phyloP scores from a whole-genome alignment of 2,329 filamentous ascomycete genomes.

The Fonsecaea erecta region DNA sequence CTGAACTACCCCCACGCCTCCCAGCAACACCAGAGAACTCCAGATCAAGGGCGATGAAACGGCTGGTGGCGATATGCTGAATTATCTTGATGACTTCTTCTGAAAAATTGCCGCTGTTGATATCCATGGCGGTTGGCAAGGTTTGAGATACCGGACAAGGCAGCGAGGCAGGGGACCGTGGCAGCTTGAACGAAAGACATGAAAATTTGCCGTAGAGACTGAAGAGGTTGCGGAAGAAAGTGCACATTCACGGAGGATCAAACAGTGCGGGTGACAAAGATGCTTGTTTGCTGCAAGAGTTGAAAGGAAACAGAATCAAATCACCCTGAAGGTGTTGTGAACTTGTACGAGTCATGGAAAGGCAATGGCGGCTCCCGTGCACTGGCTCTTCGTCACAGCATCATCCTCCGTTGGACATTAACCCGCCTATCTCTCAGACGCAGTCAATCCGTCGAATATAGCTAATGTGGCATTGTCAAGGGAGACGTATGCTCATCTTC shows the following conservation, averaged over 20 bases:
- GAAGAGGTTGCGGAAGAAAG: slow-evolving; percentile 10
- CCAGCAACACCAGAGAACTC: slow-evolving; percentile 68
- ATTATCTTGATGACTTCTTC: slow-evolving; percentile 52
- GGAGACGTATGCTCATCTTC: slow-evolving; percentile 14
- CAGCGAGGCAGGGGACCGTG: slow-evolving; percentile 7
- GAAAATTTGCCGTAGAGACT: slow-evolving; percentile 22
- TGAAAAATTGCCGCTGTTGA: slow-evolving; percentile 32
- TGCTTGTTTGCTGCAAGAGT: background rate
- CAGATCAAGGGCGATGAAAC: slow-evolving; percentile 68
- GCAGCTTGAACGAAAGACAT: slow-evolving; percentile 26
- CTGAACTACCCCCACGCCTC: slow-evolving; percentile 36
- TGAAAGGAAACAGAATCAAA: slow-evolving; percentile 3
- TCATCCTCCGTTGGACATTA: background rate
- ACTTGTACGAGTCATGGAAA: slow-evolving; percentile 5
- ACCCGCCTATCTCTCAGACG: background rate
- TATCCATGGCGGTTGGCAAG: slow-evolving; percentile 35
- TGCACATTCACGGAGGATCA: slow-evolving; percentile 8
- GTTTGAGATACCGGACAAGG: background rate
- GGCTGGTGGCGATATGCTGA: slow-evolving; percentile 61
- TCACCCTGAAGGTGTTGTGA: background rate
- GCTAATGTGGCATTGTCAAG: background rate
- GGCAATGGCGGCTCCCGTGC: background rate
- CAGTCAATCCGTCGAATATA: background rate
- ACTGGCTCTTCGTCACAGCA: background rate
- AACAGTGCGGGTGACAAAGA: background rate